Conservation (phyloP, 805 yeast species). For the Kuraishia borneana region DNA sequence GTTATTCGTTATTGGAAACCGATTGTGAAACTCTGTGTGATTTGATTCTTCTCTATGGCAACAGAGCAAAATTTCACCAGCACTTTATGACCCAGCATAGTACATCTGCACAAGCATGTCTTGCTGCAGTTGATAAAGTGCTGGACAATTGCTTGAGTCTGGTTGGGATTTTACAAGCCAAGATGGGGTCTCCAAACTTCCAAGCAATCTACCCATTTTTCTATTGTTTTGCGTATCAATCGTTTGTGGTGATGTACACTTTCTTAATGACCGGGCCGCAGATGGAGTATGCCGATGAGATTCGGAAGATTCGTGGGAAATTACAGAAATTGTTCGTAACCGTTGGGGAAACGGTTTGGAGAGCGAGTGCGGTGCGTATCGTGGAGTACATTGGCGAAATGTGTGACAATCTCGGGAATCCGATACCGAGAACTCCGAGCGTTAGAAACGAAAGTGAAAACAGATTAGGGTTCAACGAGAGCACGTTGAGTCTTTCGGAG, state of each 20-base stretch:
- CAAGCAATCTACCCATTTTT: constrained; percentile 32
- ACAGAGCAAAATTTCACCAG: constrained; percentile 39
- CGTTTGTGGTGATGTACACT: constrained; percentile 38
- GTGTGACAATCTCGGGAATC: constrained; percentile 16
- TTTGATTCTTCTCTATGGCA: constrained; percentile 34
- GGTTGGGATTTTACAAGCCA: constrained; percentile 19
- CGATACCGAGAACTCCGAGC: not conserved
- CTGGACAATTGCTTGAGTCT: constrained; percentile 24
- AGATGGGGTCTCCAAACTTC: constrained; percentile 19
- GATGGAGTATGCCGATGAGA: constrained; percentile 15
- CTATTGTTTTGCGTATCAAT: constrained; percentile 38
- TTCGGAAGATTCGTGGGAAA: constrained; percentile 12
- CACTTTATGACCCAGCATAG: constrained; percentile 31
- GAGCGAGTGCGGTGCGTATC: constrained; percentile 17
- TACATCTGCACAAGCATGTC: constrained; percentile 23
- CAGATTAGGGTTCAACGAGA: not conserved
- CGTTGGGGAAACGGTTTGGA: constrained; percentile 15
- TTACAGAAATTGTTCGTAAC: constrained; percentile 18
- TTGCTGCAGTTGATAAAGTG: constrained; percentile 26
- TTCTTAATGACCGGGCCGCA: constrained; percentile 30
- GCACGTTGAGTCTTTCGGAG: not conserved
- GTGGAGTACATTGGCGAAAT: constrained; percentile 19
- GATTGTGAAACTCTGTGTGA: constrained; percentile 30
- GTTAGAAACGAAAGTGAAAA: not conserved
- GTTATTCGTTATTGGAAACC: constrained; percentile 15